phyloP scores from a whole-genome alignment of 2,329 filamentous ascomycete species.

The Nothophaeocryptopus gaeumannii region DNA sequence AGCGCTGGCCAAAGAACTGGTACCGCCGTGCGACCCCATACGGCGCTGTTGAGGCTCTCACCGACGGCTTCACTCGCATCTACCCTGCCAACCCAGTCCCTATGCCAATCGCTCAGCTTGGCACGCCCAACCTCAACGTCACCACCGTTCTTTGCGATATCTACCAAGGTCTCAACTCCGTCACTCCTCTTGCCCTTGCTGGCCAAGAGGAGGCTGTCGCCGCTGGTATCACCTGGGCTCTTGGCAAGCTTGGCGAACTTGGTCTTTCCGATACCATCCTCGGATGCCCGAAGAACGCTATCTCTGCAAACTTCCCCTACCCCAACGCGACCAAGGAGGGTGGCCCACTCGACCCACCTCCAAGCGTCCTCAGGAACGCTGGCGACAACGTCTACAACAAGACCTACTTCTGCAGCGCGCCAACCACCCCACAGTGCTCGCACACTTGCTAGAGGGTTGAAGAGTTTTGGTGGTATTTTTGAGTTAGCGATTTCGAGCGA shows the following conservation, averaged over 20 bases:
- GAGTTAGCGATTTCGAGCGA: too few species aligned
- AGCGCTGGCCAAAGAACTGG: conserved; percentile 31
- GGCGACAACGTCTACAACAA: conserved; percentile 39
- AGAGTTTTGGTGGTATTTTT: too few species aligned
- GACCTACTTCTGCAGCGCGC: conserved; percentile 33
- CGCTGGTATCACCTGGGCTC: conserved; percentile 31
- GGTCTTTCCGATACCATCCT: conserved; percentile 32
- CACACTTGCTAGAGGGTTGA: conserved; percentile 1
- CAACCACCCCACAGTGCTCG: conserved; percentile 24
- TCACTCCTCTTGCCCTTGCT: conserved; percentile 35
- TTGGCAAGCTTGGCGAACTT: conserved; percentile 32
- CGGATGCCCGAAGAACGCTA: conserved; percentile 32
- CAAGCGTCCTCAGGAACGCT: conserved; percentile 26
- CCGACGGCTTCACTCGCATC: conserved; percentile 34
- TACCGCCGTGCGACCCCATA: conserved; percentile 31
- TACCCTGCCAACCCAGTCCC: conserved; percentile 36
- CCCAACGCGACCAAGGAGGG: conserved; percentile 30
- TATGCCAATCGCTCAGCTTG: conserved; percentile 31
- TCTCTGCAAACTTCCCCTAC: conserved; percentile 34
- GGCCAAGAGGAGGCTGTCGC: conserved; percentile 26
- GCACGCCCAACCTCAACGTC: conserved; percentile 33
- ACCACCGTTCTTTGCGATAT: conserved; percentile 36
- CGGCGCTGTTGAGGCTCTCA: conserved; percentile 32
- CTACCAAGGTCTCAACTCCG: conserved; percentile 37
- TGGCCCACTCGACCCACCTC: conserved; percentile 32